Evolutionary conservation across 2,329 filamentous ascomycete genomes (phyloP).

Genomic region (Aspergillus puulaauensis): DNA sequence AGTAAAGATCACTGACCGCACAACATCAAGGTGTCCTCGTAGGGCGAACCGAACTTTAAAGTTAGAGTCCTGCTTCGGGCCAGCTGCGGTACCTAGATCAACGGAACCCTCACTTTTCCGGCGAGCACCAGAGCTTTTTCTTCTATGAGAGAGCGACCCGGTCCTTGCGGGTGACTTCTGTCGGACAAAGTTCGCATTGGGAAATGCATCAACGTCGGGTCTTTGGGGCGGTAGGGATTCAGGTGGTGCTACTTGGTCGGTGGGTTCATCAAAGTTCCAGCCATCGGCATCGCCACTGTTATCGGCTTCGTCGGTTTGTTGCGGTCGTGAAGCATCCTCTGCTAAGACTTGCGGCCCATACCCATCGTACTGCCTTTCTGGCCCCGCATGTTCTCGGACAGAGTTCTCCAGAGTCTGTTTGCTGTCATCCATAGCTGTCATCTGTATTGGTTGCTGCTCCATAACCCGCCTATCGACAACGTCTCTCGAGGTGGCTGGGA

Average conservation of each 20-base stretch:
- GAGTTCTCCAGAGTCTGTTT: constrained; percentile 44
- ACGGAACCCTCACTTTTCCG: constrained; percentile 62
- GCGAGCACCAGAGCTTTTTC: constrained; percentile 77
- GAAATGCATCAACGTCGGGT: constrained; percentile 86
- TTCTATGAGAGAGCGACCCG: constrained; percentile 66
- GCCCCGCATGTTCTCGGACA: constrained; percentile 57
- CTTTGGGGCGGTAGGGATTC: constrained; percentile 57
- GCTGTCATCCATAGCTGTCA: constrained; percentile 55
- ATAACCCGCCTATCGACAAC: constrained; percentile 41
- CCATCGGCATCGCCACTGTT: constrained; percentile 64
- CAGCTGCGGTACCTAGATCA: constrained; percentile 54
- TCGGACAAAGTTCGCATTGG: constrained; percentile 71
- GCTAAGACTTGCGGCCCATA: constrained; percentile 53
- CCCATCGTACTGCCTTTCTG: constrained; percentile 60
- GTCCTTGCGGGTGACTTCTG: constrained; percentile 75
- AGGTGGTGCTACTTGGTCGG: constrained; percentile 51
- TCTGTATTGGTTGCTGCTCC: constrained; percentile 48
- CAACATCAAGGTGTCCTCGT: constrained; percentile 87
- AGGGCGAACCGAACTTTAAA: constrained; percentile 94
- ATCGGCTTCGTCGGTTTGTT: constrained; percentile 43
- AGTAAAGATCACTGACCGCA: constrained; percentile 93
- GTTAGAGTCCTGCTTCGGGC: constrained; percentile 65
- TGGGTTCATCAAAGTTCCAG: constrained; percentile 89
- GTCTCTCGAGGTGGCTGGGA: constrained; percentile 40
- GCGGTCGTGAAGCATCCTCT: constrained; percentile 45